A percentile compares a stretch with the other conserved stretches of the same genome.
Evolutionary conservation across 2,329 filamentous ascomycete species (phyloP).

Genomic region (Ramularia collo-cygni): DNA sequence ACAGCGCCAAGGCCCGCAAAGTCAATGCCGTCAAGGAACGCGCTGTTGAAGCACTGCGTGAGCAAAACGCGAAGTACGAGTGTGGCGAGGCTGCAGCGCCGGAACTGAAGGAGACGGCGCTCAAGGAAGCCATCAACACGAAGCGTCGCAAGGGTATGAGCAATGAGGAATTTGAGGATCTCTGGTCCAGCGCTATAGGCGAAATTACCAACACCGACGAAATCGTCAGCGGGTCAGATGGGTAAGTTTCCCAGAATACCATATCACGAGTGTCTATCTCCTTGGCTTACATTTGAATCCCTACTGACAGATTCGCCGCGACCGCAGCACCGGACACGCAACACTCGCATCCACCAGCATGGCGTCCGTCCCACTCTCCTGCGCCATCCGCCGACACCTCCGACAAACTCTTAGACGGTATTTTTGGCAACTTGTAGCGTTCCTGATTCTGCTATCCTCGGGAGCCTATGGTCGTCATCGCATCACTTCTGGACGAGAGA

Average conservation of each 20-base stretch:
- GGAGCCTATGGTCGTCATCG: slow-evolving; percentile 57
- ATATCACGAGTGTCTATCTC: slow-evolving; percentile 5
- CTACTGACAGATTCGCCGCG: slow-evolving; percentile 79
- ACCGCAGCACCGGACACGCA: slow-evolving; percentile 51
- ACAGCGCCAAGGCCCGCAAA: slow-evolving; percentile 82
- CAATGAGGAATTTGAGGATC: slow-evolving; percentile 83
- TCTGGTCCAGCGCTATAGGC: slow-evolving; percentile 68
- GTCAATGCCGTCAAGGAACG: slow-evolving; percentile 83
- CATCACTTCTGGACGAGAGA: slow-evolving; percentile 57
- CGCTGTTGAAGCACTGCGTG: slow-evolving; percentile 77
- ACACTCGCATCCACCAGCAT: slow-evolving; percentile 78
- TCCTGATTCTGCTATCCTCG: slow-evolving; percentile 46
- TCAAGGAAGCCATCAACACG: slow-evolving; percentile 69
- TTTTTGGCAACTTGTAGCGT: slow-evolving; percentile 73
- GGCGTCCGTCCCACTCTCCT: slow-evolving; percentile 82
- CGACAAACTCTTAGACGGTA: slow-evolving; percentile 75
- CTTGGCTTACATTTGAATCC: slow-evolving; percentile 19
- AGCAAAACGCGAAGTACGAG: slow-evolving; percentile 81
- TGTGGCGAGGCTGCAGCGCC: slow-evolving; percentile 68
- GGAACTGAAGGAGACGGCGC: slow-evolving; percentile 60
- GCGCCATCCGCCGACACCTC: slow-evolving; percentile 70
- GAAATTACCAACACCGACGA: slow-evolving; percentile 61
- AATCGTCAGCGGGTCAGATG: slow-evolving; percentile 48
- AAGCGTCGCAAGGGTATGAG: slow-evolving; percentile 78
- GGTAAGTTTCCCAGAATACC: slow-evolving; percentile 47